phyloP scores from a whole-genome alignment of 768 basidiomycete species.

The Podaxis sp. region DNA sequence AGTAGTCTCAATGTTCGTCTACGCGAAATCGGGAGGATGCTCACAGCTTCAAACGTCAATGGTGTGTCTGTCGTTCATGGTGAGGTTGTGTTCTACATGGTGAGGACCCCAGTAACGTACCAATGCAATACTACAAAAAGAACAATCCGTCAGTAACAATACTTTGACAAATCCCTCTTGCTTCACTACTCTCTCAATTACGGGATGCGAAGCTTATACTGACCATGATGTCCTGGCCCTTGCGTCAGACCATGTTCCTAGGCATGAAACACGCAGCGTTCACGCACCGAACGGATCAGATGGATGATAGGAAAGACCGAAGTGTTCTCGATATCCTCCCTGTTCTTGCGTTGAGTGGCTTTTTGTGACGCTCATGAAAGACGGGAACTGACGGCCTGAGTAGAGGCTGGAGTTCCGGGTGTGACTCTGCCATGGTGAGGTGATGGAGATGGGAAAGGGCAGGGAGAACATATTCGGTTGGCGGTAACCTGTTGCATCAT shows the following conservation, averaged over 20 bases:
- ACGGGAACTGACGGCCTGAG: constrained; percentile 35
- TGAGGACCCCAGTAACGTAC: constrained; percentile 32
- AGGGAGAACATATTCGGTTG: constrained; percentile 4
- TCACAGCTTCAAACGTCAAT: constrained; percentile 74
- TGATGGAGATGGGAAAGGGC: not conserved
- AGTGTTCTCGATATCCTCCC: constrained; percentile 54
- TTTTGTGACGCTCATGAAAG: not conserved
- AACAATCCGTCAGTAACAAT: not conserved
- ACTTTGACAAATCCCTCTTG: not conserved
- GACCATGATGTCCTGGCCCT: constrained; percentile 60
- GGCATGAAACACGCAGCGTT: not conserved
- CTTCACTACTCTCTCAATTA: not conserved
- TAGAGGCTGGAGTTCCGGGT: constrained; percentile 42
- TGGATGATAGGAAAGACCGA: constrained; percentile 82
- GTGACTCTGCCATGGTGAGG: constrained; percentile 34
- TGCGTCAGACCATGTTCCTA: constrained; percentile 14
- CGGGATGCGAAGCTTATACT: constrained; percentile 15
- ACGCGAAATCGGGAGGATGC: constrained; percentile 22
- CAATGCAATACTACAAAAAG: constrained; percentile 60
- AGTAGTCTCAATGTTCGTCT: not conserved
- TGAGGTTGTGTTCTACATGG: constrained; percentile 2
- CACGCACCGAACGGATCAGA: constrained; percentile 62
- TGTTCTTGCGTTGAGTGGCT: constrained; percentile 19
- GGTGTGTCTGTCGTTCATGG: constrained; percentile 64
- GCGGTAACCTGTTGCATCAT: constrained; percentile 7